phyloP scores from a whole-genome alignment of 2,329 filamentous ascomycete genomes.

The Pseudogymnoascus sp. region DNA sequence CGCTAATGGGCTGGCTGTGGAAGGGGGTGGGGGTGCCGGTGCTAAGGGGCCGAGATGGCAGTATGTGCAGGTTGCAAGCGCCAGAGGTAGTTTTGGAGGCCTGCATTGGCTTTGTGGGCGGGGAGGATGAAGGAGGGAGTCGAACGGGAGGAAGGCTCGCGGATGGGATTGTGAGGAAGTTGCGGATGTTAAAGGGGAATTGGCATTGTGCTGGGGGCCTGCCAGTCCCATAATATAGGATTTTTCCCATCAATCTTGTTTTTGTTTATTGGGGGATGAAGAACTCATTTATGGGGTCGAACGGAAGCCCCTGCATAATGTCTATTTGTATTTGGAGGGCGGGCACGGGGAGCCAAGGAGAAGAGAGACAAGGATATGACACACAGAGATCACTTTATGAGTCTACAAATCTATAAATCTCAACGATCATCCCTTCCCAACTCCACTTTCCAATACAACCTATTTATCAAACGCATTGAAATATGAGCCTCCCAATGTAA shows the following conservation, averaged over 20 bases:
- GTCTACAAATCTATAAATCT: not conserved
- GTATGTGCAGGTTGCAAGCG: constrained; percentile 38
- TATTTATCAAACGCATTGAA: not conserved
- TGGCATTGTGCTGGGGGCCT: constrained; percentile 19
- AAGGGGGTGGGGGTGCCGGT: constrained; percentile 45
- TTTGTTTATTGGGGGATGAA: not conserved
- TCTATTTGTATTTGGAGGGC: not conserved
- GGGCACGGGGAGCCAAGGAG: not conserved
- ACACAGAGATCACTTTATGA: not conserved
- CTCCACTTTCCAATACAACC: not conserved
- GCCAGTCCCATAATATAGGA: not conserved
- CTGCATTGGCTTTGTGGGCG: constrained; percentile 45
- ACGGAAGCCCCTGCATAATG: not conserved
- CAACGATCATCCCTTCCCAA: not conserved
- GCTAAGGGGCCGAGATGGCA: constrained; percentile 42
- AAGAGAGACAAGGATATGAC: not conserved
- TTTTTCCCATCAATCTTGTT: not conserved
- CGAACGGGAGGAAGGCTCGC: constrained; percentile 36
- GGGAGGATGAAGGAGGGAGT: constrained; percentile 23
- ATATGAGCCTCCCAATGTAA: not conserved
- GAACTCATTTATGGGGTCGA: not conserved
- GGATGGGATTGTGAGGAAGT: constrained; percentile 46
- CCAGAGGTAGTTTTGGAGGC: constrained; percentile 41
- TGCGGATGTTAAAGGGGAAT: constrained; percentile 33
- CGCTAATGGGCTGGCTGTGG: constrained; percentile 42